phyloP scores from a whole-genome alignment of 225 moss, liverwort and hornwort species.

The Polytrichum formosum region DNA sequence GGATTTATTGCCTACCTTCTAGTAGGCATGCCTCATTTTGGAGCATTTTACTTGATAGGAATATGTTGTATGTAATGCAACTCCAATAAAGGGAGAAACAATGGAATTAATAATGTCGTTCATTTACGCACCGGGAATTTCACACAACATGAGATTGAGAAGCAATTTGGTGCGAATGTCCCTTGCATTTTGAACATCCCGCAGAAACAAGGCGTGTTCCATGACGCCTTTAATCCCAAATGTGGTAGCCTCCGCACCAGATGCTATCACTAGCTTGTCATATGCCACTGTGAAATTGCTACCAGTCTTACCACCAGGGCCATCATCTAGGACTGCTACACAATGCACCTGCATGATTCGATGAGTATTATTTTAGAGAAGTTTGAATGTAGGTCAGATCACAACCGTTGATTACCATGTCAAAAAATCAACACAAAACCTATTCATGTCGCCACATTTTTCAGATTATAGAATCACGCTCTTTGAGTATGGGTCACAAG shows the following conservation, averaged over 20 bases:
- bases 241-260: conserved; percentile 71
- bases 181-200: conserved; percentile 64
- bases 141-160: conserved; percentile 70
- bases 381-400: not conserved
- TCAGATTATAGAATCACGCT: too few species aligned
- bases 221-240: conserved; percentile 69
- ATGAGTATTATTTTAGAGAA: conserved; percentile 6
- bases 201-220: conserved; percentile 65
- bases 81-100: too few species aligned
- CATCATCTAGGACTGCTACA: conserved; percentile 46
- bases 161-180: conserved; percentile 74
- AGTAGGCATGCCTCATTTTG: too few species aligned
- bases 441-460: too few species aligned
- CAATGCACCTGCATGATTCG: conserved; percentile 40
- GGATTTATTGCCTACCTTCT: too few species aligned
- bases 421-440: too few species aligned
- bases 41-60: too few species aligned
- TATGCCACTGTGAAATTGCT: conserved; percentile 58
- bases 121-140: conserved; percentile 51
- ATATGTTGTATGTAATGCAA: too few species aligned
- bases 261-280: conserved; percentile 79
- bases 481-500: too few species aligned
- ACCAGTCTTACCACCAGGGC: conserved; percentile 20
- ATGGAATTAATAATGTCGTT: too few species aligned
- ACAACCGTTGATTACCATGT: too few species aligned